Evolutionary conservation across 176 grass and related monocot species (phyloP).

Genomic region (Neostapfia colusana): DNA sequence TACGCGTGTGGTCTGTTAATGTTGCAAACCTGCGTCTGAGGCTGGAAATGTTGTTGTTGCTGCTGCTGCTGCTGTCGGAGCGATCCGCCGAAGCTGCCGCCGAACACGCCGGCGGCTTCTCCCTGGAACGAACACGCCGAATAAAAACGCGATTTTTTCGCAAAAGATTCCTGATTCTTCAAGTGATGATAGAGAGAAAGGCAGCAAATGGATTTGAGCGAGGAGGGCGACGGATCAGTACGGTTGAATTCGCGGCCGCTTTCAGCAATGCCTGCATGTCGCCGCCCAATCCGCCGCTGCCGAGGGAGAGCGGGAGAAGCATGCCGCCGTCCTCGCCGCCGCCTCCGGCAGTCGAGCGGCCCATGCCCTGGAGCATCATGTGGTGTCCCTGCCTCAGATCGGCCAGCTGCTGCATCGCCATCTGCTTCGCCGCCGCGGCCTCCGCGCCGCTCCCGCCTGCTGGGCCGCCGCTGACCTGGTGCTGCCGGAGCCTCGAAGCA

Average conservation of each 20-base stretch:
- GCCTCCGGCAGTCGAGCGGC: slow-evolving; percentile 30
- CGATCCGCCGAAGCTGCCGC: slow-evolving; percentile 25
- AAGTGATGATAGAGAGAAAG: background rate
- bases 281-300: slow-evolving; percentile 38
- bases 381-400: slow-evolving; percentile 56
- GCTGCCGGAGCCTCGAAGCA: slow-evolving; percentile 70
- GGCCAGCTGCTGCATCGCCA: slow-evolving; percentile 63
- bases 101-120: too few species aligned
- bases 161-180: slow-evolving; percentile 16
- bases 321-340: slow-evolving; percentile 37
- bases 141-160: too few species aligned
- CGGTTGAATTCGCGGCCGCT: slow-evolving; percentile 48
- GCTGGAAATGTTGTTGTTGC: too few species aligned
- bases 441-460: slow-evolving; percentile 10
- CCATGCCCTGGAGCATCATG: slow-evolving; percentile 55
- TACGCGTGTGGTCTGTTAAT: background rate
- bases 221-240: slow-evolving; percentile 31
- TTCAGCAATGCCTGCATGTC: slow-evolving; percentile 52
- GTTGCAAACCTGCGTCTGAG: too few species aligned
- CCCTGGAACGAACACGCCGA: too few species aligned
- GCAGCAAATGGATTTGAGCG: slow-evolving; percentile 35
- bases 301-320: slow-evolving; percentile 52
- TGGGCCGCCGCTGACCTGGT: slow-evolving; percentile 70
- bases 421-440: slow-evolving; percentile 44
- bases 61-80: slow-evolving; percentile 35